Evolutionary conservation across 176 grass and related monocot species (phyloP), one percentile per base, ranked within the genome.

Genomic region (Raddia guianensis): DNA sequence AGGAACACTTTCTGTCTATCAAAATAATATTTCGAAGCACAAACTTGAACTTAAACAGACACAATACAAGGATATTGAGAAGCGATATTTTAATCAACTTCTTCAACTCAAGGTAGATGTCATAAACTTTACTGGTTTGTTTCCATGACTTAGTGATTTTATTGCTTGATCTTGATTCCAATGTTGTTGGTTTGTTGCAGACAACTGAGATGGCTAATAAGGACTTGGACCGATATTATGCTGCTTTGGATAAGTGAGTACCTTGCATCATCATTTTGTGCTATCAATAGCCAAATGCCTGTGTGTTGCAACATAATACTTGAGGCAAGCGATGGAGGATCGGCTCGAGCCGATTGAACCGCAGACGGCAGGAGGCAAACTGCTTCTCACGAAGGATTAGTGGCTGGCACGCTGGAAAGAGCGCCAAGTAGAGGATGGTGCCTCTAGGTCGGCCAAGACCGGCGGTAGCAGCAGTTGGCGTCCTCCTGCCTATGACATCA

Each of bases 191-290:
- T 92, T 90, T 55, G 12, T 85, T 74, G 60, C 87, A 97, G 95
- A 94, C 95, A 83, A 90, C 90, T 71, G 95, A 97, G 82, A 97
- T 97, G 95, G 92, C 95, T 79, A 97, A 97, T 75, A 97, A 97
- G 76, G 95, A 97, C 72, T 91, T 97, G 77, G 95, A 97, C 70
- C 66, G 95, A 69, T 97, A 97, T 76, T 92, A 94, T 82, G 78
- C 83, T 88, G 95, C 95, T 83, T 86, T 97, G 79, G 95, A 97
- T 78, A 97, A 94, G 95, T 97, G 65, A 76, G 88, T 83, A 70
- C 9, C 7, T 52, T 48, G 46, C 4, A 32, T 9, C 48, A 49
- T 53, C 33, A 27, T 63, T 85, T 14, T 18, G 11, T 40, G 48
- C 48, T 78, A 47, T 40, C 37, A 40, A 40, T 40, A 40, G 4